Conservation (phyloP, 148 eudicot species). For the Polygonum aviculare region DNA sequence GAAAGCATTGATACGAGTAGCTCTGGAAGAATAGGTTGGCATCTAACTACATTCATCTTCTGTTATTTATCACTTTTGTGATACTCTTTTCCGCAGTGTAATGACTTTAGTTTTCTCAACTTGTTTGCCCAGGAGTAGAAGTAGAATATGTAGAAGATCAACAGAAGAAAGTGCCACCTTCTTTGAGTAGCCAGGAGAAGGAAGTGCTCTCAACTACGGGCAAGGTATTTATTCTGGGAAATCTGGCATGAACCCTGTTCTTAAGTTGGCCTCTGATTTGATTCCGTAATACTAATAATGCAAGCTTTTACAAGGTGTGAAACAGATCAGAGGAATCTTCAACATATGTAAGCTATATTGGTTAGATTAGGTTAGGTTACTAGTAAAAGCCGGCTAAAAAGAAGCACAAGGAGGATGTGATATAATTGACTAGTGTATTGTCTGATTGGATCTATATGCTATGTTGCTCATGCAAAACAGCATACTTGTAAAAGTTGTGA, state of each 20-base stretch:
- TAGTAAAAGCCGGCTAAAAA: neutral
- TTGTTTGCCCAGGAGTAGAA: conserved; percentile 25
- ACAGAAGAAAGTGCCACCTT: conserved; percentile 21
- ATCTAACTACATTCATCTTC: neutral
- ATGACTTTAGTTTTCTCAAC: neutral
- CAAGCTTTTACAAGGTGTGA: conserved; percentile 1
- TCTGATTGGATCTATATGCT: neutral
- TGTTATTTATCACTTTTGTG: neutral
- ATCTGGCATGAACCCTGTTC: neutral
- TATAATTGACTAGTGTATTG: neutral
- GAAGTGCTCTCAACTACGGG: neutral
- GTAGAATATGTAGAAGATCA: conserved; percentile 23
- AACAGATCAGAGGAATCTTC: neutral
- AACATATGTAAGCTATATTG: neutral
- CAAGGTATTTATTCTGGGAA: neutral
- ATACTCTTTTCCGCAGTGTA: neutral
- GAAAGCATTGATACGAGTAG: conserved; percentile 11
- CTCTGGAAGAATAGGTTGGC: conserved; percentile 45
- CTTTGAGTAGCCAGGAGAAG: conserved; percentile 10
- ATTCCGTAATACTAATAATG: neutral
- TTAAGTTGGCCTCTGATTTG: neutral
- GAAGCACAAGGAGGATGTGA: neutral
- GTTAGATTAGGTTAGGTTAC: neutral
- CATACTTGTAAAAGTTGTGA: neutral
- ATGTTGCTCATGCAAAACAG: conserved; percentile 1